Conservation (phyloP, 352 stramenopile species). For the Pythium rhizo-oryzae region DNA sequence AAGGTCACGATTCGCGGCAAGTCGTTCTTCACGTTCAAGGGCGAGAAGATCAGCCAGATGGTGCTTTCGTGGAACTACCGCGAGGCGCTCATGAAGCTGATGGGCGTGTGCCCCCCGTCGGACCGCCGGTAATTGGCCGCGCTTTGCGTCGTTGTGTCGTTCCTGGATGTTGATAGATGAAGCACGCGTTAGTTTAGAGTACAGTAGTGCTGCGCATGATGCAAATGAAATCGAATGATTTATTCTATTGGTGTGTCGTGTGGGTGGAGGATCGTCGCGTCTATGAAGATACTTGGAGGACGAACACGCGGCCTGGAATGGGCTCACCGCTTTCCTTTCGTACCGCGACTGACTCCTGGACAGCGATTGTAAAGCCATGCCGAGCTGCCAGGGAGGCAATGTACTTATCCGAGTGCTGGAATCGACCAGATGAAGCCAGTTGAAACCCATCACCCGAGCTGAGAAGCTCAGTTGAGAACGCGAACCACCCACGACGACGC, state of each 20-base stretch:
- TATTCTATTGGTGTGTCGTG: constrained; percentile 1
- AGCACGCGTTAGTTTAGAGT: constrained; percentile 2
- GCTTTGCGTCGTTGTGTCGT: not conserved
- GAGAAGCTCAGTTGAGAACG: constrained; percentile 75
- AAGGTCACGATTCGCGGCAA: constrained; percentile 80
- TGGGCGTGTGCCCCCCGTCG: constrained; percentile 46
- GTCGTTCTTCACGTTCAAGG: constrained; percentile 79
- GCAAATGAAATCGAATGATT: constrained; percentile 23
- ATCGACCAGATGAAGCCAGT: constrained; percentile 71
- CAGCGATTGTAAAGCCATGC: constrained; percentile 42
- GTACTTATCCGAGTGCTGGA: constrained; percentile 77
- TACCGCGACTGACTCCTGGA: constrained; percentile 52
- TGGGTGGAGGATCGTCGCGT: not conserved
- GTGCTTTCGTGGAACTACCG: constrained; percentile 79
- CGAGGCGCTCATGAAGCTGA: constrained; percentile 74
- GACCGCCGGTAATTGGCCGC: constrained; percentile 23
- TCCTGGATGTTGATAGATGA: constrained; percentile 13
- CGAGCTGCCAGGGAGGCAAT: constrained; percentile 42
- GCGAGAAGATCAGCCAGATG: constrained; percentile 70
- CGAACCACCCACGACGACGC: constrained; percentile 43
- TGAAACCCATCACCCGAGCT: constrained; percentile 34
- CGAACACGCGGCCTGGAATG: constrained; percentile 68
- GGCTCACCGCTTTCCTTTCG: constrained; percentile 75
- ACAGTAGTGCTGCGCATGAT: not conserved
- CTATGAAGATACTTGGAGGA: constrained; percentile 36